These are phyloP conservation scores for Suhomyces panamericanus DNA, from an alignment of 1,139 yeast genomes.

Conservation along the genomic window DNA sequence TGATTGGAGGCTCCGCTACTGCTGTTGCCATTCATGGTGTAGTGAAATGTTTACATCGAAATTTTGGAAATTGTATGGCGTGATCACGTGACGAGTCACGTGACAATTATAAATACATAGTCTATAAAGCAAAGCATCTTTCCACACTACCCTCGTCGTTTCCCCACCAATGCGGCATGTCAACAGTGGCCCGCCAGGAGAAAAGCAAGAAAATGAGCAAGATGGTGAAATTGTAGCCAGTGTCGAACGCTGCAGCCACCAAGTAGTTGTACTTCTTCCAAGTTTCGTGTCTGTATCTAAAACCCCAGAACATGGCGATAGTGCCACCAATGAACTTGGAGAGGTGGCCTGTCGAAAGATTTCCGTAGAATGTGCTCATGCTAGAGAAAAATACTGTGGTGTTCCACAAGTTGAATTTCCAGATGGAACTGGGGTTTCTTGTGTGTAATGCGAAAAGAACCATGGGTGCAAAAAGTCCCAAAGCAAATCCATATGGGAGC, in stretches of 20 bases:
- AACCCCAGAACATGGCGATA: conserved; percentile 46
- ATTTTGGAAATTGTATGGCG: neutral
- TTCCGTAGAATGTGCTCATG: conserved; percentile 50
- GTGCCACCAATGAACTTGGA: conserved; percentile 50
- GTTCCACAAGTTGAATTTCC: conserved; percentile 44
- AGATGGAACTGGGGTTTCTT: conserved; percentile 19
- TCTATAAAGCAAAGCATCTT: conserved; percentile 36
- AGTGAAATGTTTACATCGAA: neutral
- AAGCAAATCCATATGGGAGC: conserved; percentile 46
- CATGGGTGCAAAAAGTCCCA: conserved; percentile 43
- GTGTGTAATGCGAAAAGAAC: conserved; percentile 32
- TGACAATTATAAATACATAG: neutral
- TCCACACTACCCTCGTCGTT: conserved; percentile 43
- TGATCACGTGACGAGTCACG: neutral
- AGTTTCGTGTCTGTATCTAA: conserved; percentile 32
- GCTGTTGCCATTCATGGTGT: conserved; percentile 4
- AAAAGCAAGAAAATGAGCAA: conserved; percentile 38
- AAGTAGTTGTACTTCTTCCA: conserved; percentile 49
- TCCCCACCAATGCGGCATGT: conserved; percentile 53
- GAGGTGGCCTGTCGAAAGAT: conserved; percentile 50
- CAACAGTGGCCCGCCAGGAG: conserved; percentile 30
- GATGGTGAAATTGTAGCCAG: conserved; percentile 47
- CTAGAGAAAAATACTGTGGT: conserved; percentile 51
- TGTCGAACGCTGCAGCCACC: conserved; percentile 51
- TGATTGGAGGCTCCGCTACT: conserved; percentile 20